Evolutionary conservation across 176 grass and related monocot species (phyloP).

Genomic region (Neostapfia colusana): DNA sequence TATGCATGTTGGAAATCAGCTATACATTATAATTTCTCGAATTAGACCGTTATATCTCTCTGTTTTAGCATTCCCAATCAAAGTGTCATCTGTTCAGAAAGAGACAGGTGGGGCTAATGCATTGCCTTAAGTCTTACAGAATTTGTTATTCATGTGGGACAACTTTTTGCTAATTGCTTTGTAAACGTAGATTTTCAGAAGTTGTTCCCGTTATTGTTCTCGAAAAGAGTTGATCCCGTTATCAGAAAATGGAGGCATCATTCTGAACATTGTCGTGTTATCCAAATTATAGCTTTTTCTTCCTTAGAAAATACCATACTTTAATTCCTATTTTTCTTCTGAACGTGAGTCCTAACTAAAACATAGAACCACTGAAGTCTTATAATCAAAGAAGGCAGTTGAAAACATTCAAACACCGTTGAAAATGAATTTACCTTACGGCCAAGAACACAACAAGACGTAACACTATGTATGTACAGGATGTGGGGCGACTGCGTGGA

Average conservation of each 20-base stretch:
- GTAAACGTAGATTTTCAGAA: not conserved
- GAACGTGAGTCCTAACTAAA: not conserved
- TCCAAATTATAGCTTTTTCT: not conserved
- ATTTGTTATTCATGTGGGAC: not conserved
- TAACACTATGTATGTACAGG: conserved; percentile 22
- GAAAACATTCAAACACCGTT: not conserved
- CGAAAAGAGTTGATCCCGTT: not conserved
- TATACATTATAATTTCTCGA: not conserved
- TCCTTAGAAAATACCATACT: not conserved
- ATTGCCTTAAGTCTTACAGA: not conserved
- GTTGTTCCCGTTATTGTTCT: not conserved
- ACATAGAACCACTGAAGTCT: not conserved
- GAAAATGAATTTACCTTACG: not conserved
- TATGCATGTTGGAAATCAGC: not conserved
- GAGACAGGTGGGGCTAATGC: not conserved
- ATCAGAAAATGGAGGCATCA: not conserved
- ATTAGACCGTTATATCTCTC: not conserved
- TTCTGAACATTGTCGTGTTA: not conserved
- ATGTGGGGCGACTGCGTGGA: conserved; percentile 67
- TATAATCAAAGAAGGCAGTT: not conserved
- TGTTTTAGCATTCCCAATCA: not conserved
- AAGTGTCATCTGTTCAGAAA: not conserved
- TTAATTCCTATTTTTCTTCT: not conserved
- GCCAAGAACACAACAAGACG: not conserved
- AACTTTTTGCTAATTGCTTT: not conserved